Evolutionary conservation across 306 rosid species (phyloP), one percentile per base, ranked within the genome.

Genomic region (Vigna angularis): DNA sequence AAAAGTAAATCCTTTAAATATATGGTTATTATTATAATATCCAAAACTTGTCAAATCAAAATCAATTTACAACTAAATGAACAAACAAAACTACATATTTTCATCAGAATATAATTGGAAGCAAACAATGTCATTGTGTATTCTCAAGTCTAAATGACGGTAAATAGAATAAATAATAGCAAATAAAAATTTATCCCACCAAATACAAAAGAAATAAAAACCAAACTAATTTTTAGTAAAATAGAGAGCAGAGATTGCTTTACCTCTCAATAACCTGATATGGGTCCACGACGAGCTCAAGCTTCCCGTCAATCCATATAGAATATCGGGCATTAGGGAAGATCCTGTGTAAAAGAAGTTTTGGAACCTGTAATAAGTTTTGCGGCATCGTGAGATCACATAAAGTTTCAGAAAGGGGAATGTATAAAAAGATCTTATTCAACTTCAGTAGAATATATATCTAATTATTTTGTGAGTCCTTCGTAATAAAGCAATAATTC

Each of bases 231-330:
- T 36, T 68, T n/a, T 68, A 28, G 45, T 42, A 12, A 52, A 73
- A 56, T 45, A 45, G 50, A 45, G 50, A 72, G 48, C 15, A 78
- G 44, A 56, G 3, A 74, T 17, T 24, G 45, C 30, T 9, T 63
- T 85, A 94, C 98, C 98, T 88, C 86, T 95, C 99, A 78, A 95
- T 93, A 84, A 93, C 12, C 87, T 91, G 91, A 82, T 86, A 93
- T 30, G 99, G 99, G 79, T 95, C 99, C 66, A 44, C 87, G 70
- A 85, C 89, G 64, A 95, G 99, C 89, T 83, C 76, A 82, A 95
- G 98, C 83, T 95, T 95, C 76, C 98, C 99, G 83, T 95, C 99
- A 77, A 93, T 88, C 99, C 99, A 95, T 77, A 91, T 71, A 61
- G 98, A 95, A 83, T 93, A 95, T 79, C 93, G 84, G 56, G 89